Evolutionary conservation across 129 eudicot genomes (phyloP).

Genomic region (Scalesia atractyloides): DNA sequence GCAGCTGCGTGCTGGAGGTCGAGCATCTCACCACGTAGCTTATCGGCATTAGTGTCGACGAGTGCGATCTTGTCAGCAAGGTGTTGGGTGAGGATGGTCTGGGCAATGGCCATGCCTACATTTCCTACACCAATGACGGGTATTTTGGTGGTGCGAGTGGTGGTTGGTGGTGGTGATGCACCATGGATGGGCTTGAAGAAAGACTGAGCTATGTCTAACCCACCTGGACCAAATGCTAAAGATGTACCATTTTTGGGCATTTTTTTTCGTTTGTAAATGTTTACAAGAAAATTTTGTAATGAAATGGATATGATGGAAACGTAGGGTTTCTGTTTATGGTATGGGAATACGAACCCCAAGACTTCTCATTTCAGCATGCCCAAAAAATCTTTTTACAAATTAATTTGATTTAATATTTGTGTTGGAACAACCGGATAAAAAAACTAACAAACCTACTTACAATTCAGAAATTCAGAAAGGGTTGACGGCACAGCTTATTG

Average conservation of each 20-base stretch:
- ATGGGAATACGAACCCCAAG: too few species aligned
- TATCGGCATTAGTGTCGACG: conserved; percentile 67
- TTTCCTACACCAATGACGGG: conserved; percentile 94
- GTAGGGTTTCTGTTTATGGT: too few species aligned
- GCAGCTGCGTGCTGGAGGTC: conserved; percentile 99
- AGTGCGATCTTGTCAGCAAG: conserved; percentile 75
- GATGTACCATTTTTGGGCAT: conserved; percentile 25
- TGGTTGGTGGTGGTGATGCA: conserved; percentile 46
- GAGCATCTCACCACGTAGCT: conserved; percentile 87
- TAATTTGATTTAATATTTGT: too few species aligned
- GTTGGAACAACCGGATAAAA: too few species aligned
- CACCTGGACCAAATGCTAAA: conserved; percentile 62
- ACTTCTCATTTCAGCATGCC: too few species aligned
- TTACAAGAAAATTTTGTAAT: too few species aligned
- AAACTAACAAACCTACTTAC: too few species aligned
- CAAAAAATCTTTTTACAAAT: too few species aligned
- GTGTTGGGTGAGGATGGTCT: conserved; percentile 87
- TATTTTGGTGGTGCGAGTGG: conserved; percentile 69
- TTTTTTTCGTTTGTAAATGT: too few species aligned
- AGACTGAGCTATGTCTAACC: conserved; percentile 48
- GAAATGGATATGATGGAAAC: too few species aligned
- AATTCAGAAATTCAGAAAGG: too few species aligned
- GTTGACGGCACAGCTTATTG: too few species aligned
- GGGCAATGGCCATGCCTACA: conserved; percentile 99
- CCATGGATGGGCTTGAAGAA: conserved; percentile 31